These are phyloP conservation scores for Phalaenopsis hybrid DNA, from an alignment of 116 monocot genomes.

Conservation along the genomic window DNA sequence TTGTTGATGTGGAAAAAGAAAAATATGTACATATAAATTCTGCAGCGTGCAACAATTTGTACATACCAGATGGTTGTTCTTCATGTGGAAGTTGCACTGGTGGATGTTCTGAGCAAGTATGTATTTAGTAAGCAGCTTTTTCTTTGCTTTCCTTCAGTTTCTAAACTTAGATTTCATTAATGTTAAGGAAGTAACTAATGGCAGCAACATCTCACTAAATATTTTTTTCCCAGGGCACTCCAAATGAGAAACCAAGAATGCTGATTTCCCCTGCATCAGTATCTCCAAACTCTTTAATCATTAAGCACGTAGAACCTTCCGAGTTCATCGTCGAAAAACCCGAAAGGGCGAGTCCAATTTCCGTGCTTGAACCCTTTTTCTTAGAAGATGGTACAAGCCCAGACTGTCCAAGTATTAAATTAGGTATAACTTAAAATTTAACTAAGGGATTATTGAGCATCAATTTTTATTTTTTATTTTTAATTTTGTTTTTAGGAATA, in stretches of 20 bases:
- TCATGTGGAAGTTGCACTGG: constrained; percentile 22
- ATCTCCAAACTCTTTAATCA: constrained; percentile 8
- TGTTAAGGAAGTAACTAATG: neutral
- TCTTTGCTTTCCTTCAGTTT: neutral
- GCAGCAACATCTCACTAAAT: neutral
- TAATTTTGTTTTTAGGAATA: too few relatives aligned
- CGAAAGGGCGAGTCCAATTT: constrained; percentile 66
- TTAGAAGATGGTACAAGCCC: constrained; percentile 43
- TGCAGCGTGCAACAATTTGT: constrained; percentile 2
- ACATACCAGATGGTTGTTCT: constrained; percentile 5
- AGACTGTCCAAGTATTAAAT: neutral
- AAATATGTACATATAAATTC: neutral
- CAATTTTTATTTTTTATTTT: too few relatives aligned
- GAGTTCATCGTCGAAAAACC: constrained; percentile 29
- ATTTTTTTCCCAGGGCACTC: constrained; percentile 13
- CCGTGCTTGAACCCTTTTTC: constrained; percentile 61
- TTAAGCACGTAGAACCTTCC: constrained; percentile 11
- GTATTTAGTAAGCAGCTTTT: neutral
- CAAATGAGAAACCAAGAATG: constrained; percentile 14
- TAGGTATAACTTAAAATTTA: neutral
- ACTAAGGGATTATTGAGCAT: too few relatives aligned
- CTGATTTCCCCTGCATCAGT: constrained; percentile 9
- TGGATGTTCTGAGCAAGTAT: constrained; percentile 26
- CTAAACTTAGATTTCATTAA: neutral
- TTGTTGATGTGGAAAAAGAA: constrained; percentile 10